phyloP scores from a whole-genome alignment of 768 basidiomycete species.

The Amyloporia xantha region DNA sequence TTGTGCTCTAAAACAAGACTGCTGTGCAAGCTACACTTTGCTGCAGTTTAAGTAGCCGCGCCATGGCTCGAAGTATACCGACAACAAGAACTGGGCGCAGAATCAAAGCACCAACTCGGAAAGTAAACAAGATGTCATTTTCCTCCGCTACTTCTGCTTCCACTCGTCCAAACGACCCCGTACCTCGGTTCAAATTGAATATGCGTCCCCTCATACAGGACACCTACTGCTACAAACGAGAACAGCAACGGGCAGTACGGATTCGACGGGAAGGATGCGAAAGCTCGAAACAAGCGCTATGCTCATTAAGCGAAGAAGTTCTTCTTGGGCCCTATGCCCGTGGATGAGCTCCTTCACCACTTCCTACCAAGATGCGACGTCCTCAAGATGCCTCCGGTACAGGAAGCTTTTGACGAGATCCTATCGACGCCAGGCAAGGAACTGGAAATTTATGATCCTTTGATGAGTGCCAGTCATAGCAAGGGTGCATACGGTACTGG shows the following conservation, averaged over 20 bases:
- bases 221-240: not conserved
- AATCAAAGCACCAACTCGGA: no score
- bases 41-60: no score
- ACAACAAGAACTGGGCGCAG: no score
- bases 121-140: no score
- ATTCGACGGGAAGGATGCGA: not conserved
- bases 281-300: not conserved
- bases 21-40: no score
- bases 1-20: no score
- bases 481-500: not conserved
- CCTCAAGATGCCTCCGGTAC: not conserved
- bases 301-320: not conserved
- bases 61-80: no score
- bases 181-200: no score
- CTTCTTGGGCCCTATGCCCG: constrained; percentile 6
- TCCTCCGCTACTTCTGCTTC: no score
- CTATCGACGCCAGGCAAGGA: not conserved
- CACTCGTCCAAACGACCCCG: no score
- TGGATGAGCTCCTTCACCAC: not conserved
- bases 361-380: not conserved
- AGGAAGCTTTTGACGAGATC: not conserved
- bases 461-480: not conserved
- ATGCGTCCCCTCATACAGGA: no score
- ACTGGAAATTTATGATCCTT: not conserved
- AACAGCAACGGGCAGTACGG: constrained; percentile 2